Percentiles rank a stretch among this genome's conserved stretches.
These are phyloP conservation scores for Alloteropsis angusta DNA, from an alignment of 202 grass and related monocot genomes.

Conservation along the genomic window DNA sequence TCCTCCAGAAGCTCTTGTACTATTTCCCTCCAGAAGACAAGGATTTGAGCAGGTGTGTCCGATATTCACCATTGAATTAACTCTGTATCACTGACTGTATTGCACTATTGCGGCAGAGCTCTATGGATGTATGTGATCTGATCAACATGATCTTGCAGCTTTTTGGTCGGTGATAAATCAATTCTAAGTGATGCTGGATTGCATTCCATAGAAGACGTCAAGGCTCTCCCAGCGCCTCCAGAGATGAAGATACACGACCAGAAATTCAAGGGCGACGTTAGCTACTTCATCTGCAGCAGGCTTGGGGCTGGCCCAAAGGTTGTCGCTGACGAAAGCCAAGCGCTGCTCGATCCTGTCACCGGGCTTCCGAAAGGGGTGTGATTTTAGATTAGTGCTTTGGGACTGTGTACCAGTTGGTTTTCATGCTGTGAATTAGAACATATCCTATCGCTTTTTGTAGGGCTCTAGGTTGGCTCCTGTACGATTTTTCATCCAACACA, in stretches of 20 bases:
- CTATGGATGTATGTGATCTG: background rate
- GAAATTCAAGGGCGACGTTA: constrained; percentile 54
- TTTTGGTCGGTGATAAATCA: constrained; percentile 74
- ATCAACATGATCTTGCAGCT: constrained; percentile 31
- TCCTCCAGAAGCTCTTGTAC: constrained; percentile 66
- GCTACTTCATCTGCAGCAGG: constrained; percentile 89
- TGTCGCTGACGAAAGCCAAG: constrained; percentile 43
- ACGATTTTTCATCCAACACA: background rate
- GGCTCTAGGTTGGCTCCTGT: constrained; percentile 4
- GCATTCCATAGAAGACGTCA: constrained; percentile 52
- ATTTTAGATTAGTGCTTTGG: background rate
- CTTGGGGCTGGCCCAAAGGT: constrained; percentile 67
- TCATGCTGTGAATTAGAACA: background rate
- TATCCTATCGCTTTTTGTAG: background rate
- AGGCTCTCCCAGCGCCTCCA: constrained; percentile 50
- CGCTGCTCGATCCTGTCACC: constrained; percentile 46
- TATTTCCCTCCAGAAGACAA: constrained; percentile 57
- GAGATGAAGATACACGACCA: constrained; percentile 44
- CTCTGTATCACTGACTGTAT: background rate
- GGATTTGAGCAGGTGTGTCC: constrained; percentile 50
- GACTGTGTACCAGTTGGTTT: background rate
- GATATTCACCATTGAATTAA: background rate
- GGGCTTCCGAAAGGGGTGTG: constrained; percentile 53
- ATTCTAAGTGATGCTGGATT: constrained; percentile 58
- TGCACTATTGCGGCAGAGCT: background rate